Base-by-base conservation (phyloP, 495 filamentous ascomycete genomes). In the Lasiosphaeris hirsuta region DNA sequence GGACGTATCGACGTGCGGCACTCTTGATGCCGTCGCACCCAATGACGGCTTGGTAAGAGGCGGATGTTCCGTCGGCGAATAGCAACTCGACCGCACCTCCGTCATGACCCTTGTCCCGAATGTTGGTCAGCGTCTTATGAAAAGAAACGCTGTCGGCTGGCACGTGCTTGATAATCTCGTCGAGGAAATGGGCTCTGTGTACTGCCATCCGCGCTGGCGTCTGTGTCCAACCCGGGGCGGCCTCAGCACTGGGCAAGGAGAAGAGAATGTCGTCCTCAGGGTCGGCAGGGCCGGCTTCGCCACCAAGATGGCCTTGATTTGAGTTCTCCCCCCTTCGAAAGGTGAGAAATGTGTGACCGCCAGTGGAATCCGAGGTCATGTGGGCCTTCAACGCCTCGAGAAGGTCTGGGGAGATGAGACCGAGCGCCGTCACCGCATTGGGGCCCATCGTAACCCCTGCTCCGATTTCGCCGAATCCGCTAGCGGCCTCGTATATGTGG, bases 381-480 rank as follows among this genome's bases (percentile, higher is more conserved):
- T 68, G 60, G 19, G 63, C 70, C 11, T 63, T 68, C 42, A 60
- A 65, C 9, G 62, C 64, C 23, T 63, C 50, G 40, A 74, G 60
- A 45, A 85, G 75, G 10, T 70, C 68, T 15, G 70, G 69, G 40
- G 80, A 71, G 58, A 81, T 74, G 17, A 76, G 45, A 10, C 64
- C 64, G 76, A 86, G 81, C 1, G 80, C 81, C 14, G 74, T 70
- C 11, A 76, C 68, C 9, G 81, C 75, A 62, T 84, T 85, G 35
- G 80, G 74, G 1, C 79, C 75, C 49, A 85, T 78, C 14, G 72
- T 72, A 17, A 85, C 77, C 13, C 83, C 83, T 0, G 82, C 82
- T 30, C 84, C 84, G 11, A 85, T 78, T 53, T 82, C 77, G 7
- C 68, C 67, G 59, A 84, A 83, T 6, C 61, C 63, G 15, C 54